Evolutionary conservation across 1,284 basidiomycete genomes (phyloP).

Genomic region (Boletus smithii): DNA sequence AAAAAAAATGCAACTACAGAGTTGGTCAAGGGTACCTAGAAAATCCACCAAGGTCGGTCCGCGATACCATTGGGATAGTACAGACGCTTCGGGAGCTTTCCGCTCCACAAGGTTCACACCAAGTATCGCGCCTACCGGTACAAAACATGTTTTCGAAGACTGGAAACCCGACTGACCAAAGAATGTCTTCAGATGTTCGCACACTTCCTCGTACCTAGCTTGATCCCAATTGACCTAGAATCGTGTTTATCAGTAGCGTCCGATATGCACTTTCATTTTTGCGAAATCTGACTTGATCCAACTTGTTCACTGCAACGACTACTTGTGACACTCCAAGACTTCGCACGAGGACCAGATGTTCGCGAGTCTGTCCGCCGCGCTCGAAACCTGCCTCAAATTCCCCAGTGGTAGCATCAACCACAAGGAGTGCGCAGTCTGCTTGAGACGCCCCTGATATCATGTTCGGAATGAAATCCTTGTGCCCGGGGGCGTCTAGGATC

Average conservation of each 20-base stretch:
- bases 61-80: constrained; percentile 74
- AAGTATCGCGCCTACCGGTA: constrained; percentile 87
- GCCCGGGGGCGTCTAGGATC: constrained; percentile 93
- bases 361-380: constrained; percentile 92
- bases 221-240: constrained; percentile 79
- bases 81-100: constrained; percentile 46
- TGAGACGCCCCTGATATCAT: constrained; percentile 99
- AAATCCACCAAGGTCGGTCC: constrained; percentile 85
- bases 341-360: constrained; percentile 89
- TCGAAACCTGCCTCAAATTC: constrained; percentile 97
- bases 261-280: neutral
- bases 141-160: constrained; percentile 73
- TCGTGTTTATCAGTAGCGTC: constrained; percentile 10
- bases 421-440: constrained; percentile 94
- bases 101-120: constrained; percentile 80
- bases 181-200: constrained; percentile 74
- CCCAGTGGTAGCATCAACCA: constrained; percentile 86
- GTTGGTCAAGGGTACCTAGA: constrained; percentile 55
- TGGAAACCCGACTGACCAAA: constrained; percentile 86
- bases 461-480: constrained; percentile 97
- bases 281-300: constrained; percentile 68
- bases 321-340: constrained; percentile 95
- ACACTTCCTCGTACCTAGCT: constrained; percentile 84
- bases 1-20: neutral
- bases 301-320: constrained; percentile 91